These are phyloP conservation scores for Penicillium expansum DNA, from an alignment of 2,329 filamentous ascomycete species.

Conservation along the genomic window DNA sequence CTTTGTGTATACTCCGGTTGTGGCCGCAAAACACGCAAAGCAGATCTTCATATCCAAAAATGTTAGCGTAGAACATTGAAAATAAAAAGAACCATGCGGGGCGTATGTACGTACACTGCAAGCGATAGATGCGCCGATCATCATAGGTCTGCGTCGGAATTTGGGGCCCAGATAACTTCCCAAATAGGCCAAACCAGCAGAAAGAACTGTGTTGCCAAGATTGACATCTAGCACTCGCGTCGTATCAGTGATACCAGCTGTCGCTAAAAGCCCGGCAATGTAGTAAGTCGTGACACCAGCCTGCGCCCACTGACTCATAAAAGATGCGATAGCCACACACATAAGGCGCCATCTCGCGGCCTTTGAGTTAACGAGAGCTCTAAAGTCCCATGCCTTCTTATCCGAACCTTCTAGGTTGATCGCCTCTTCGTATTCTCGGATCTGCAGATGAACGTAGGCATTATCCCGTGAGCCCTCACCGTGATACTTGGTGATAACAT, in stretches of 20 bases:
- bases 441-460: slow-evolving; percentile 31
- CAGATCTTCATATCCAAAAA: neutral
- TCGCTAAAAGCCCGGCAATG: slow-evolving; percentile 52
- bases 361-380: slow-evolving; percentile 1
- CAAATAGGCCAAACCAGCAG: slow-evolving; percentile 43
- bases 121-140: slow-evolving; percentile 25
- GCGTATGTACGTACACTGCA: neutral
- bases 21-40: slow-evolving; percentile 1
- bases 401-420: slow-evolving; percentile 41
- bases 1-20: slow-evolving; percentile 5
- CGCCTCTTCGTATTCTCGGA: slow-evolving; percentile 34
- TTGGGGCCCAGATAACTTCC: slow-evolving; percentile 58
- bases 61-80: neutral
- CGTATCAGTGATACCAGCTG: slow-evolving; percentile 50
- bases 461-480: slow-evolving; percentile 46
- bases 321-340: slow-evolving; percentile 50
- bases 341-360: slow-evolving; percentile 50
- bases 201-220: slow-evolving; percentile 55
- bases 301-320: slow-evolving; percentile 50
- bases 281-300: slow-evolving; percentile 52
- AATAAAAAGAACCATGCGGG: neutral
- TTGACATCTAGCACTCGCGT: slow-evolving; percentile 54
- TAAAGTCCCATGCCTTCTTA: slow-evolving; percentile 54
- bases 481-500: slow-evolving; percentile 57
- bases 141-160: slow-evolving; percentile 57